Base-by-base conservation (phyloP, 2,329 filamentous ascomycete species). In the Trichoderma aggressivum region DNA sequence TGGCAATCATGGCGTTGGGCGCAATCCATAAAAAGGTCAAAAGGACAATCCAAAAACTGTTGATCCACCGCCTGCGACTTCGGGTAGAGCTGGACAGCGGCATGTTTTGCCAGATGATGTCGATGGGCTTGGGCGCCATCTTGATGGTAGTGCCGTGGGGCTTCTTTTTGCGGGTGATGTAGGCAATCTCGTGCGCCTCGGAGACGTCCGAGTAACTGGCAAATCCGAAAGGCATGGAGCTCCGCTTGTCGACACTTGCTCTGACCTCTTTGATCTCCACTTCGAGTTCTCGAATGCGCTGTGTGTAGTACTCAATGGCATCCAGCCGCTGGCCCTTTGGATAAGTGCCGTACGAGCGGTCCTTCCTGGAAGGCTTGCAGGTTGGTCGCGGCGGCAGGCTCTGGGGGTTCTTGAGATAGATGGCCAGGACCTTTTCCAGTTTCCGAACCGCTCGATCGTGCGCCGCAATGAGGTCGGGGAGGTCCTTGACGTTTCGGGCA, bases 71-170 rank as follows among this genome's bases (percentile, higher is more conserved):
- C 76, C 91, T 91, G 83, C 91, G 92, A 73, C 87, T 87, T 67
- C 94, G 89, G 1, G 90, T 87, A 32, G 88, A 84, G 50, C 90
- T 90, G 18, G 86, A 88, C 70, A 98, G 83, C 7, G 89, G 87
- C 83, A 99, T 88, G 77, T 99, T 99, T 79, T 94, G 91, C 96
- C 96, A 99, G 74, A 99, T 97, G 67, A 99, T 88, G 79, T 98
- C 95, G 78, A 92, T 94, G 3, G 96, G 95, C 71, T 90, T 89
- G 2, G 96, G 94, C 1, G 96, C 94, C 16, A 98, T 86, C 7
- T 84, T 86, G 70, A 99, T 89, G 0, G 88, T 92, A 0, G 94
- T 90, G 6, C 93, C 93, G 53, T 92, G 86, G 0, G 93, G 93
- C 75, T 91, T 92, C 83, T 96, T 96, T 62, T 90, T 92, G 71